phyloP scores from a whole-genome alignment of 1,284 basidiomycete species.

The Bjerkandera adusta region DNA sequence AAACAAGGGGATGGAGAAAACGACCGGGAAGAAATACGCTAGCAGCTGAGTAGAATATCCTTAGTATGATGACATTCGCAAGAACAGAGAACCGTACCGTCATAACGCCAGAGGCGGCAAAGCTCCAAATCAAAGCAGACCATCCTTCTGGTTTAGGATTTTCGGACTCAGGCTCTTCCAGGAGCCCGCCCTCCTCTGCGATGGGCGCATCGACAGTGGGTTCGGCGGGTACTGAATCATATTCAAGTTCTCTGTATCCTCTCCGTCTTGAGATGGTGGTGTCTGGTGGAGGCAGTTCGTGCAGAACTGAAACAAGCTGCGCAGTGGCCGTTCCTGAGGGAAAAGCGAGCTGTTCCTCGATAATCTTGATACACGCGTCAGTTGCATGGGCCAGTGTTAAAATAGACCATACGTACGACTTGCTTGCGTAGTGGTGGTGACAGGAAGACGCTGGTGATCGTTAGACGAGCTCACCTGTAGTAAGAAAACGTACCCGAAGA shows the following conservation, averaged over 20 bases:
- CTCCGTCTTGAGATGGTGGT: constrained; percentile 48
- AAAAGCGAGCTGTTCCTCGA: constrained; percentile 91
- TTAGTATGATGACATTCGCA: neutral
- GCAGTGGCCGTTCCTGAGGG: constrained; percentile 97
- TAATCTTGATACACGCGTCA: constrained; percentile 58
- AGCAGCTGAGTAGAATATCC: constrained; percentile 49
- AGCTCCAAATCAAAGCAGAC: constrained; percentile 74
- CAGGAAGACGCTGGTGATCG: constrained; percentile 75
- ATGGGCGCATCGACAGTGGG: neutral
- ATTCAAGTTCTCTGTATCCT: constrained; percentile 50
- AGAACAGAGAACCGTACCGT: constrained; percentile 49
- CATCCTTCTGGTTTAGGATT: constrained; percentile 52
- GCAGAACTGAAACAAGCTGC: constrained; percentile 92
- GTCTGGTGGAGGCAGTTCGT: constrained; percentile 67
- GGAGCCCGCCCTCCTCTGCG: constrained; percentile 4
- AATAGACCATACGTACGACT: constrained; percentile 58
- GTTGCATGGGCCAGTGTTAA: neutral
- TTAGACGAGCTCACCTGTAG: neutral
- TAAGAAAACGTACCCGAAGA: constrained; percentile 69
- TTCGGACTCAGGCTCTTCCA: constrained; percentile 18
- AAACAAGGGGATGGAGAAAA: constrained; percentile 92
- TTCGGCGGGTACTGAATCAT: constrained; percentile 19
- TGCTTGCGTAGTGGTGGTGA: constrained; percentile 92
- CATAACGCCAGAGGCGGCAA: constrained; percentile 64
- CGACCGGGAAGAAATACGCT: constrained; percentile 84